Evolutionary conservation across 306 rosid species (phyloP).

Genomic region (Psophocarpus tetragonolobus): DNA sequence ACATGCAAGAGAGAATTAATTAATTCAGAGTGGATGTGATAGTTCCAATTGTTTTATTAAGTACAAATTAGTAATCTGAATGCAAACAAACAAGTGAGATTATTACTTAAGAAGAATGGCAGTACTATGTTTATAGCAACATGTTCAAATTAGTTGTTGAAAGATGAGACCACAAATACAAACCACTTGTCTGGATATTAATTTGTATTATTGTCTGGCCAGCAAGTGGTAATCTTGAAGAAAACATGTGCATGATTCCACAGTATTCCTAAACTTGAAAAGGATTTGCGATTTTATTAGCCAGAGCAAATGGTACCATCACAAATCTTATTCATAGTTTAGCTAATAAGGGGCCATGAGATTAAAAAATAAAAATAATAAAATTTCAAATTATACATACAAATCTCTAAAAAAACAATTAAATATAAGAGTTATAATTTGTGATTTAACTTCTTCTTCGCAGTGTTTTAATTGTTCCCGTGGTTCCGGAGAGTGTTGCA

Average conservation of each 20-base stretch:
- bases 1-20: neutral
- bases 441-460: too few species aligned
- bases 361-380: too few species aligned
- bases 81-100: neutral
- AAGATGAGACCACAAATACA: slow-evolving; percentile 3
- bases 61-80: neutral
- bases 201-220: neutral
- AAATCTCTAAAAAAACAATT: too few species aligned
- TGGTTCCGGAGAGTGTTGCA: too few species aligned
- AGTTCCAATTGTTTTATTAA: neutral
- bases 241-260: neutral
- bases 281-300: neutral
- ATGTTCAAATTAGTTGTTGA: neutral
- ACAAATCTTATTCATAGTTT: neutral
- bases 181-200: slow-evolving; percentile 8
- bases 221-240: neutral
- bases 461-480: too few species aligned
- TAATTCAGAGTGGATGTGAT: neutral
- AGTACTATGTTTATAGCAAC: slow-evolving; percentile 16
- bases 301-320: slow-evolving; percentile 1
- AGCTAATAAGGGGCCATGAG: too few species aligned
- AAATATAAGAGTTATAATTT: too few species aligned
- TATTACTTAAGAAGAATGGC: slow-evolving; percentile 17
- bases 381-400: too few species aligned
- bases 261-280: neutral